Conservation (phyloP, 1,284 basidiomycete genomes). For the Cryptococcus hybrid region DNA sequence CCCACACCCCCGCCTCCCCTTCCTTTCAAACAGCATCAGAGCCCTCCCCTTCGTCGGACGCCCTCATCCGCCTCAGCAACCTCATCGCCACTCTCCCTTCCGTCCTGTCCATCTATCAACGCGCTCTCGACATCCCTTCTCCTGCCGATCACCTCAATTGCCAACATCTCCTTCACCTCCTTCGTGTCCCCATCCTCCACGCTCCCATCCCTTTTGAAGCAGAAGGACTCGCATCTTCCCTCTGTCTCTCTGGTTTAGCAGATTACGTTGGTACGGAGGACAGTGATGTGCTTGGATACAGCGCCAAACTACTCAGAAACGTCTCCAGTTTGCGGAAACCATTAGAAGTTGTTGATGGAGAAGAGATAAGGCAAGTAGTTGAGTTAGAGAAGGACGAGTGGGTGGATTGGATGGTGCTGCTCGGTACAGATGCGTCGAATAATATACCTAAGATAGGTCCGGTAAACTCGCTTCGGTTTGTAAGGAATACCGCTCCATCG, state of each 20-base stretch:
- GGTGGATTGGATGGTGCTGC: constrained; percentile 76
- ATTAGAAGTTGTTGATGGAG: constrained; percentile 66
- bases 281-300: constrained; percentile 56
- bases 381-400: constrained; percentile 50
- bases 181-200: constrained; percentile 74
- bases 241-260: constrained; percentile 68
- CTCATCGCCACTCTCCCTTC: neutral
- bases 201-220: constrained; percentile 69
- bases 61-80: too few relatives aligned
- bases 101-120: constrained; percentile 21
- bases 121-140: constrained; percentile 31
- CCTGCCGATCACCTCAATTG: constrained; percentile 36
- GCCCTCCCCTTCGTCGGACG: neutral
- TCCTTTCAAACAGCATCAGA: neutral
- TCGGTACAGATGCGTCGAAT: constrained; percentile 84
- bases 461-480: constrained; percentile 65
- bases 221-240: constrained; percentile 72
- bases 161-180: constrained; percentile 58
- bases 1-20: neutral
- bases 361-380: constrained; percentile 56
- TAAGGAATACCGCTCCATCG: constrained; percentile 69
- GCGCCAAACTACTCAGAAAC: constrained; percentile 70
- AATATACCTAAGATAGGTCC: constrained; percentile 79
- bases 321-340: constrained; percentile 60
- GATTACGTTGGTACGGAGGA: constrained; percentile 87